A percentile compares a stretch with the other conserved stretches of the same genome.
These are phyloP conservation scores for Exophiala aquamarina DNA, from an alignment of 2,329 filamentous ascomycete genomes.

Conservation along the genomic window DNA sequence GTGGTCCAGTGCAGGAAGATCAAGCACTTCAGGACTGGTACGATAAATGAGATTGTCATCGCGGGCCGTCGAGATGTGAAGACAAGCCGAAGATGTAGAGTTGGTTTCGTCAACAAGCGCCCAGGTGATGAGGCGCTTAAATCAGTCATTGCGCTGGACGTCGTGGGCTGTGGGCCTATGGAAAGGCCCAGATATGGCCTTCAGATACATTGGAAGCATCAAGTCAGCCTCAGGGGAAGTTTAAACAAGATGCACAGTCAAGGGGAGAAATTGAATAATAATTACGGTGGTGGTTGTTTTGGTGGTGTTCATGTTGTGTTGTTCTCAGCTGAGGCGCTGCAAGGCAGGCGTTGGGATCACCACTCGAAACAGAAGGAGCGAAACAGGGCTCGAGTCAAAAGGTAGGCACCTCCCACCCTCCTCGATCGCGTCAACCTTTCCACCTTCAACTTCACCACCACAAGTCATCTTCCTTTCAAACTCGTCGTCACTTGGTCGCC, in stretches of 20 bases:
- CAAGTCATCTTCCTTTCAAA: conserved; percentile 13
- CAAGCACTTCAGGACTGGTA: conserved; percentile 27
- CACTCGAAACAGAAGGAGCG: conserved; percentile 5
- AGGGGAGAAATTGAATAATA: not conserved
- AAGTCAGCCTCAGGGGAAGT: not conserved
- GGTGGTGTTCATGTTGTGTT: not conserved
- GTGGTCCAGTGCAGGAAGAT: conserved; percentile 24
- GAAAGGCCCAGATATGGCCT: not conserved
- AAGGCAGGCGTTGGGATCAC: not conserved
- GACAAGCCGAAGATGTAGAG: not conserved
- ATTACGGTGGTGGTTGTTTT: not conserved
- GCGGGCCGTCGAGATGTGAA: not conserved
- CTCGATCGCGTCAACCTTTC: conserved; percentile 16
- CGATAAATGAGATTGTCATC: conserved; percentile 13
- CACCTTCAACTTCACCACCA: conserved; percentile 15
- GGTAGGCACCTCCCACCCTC: conserved; percentile 15
- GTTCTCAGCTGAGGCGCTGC: too few relatives aligned
- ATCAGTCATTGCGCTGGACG: not conserved
- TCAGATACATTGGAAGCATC: conserved; percentile 1
- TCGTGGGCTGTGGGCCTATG: not conserved
- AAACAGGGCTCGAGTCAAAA: conserved; percentile 15
- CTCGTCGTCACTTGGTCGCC: conserved; percentile 19
- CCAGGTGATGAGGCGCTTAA: conserved; percentile 2
- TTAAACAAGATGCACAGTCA: not conserved
- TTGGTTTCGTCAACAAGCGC: conserved; percentile 11